Conservation (phyloP, 2,329 filamentous ascomycete genomes). For the Colletotrichum plurivorum region DNA sequence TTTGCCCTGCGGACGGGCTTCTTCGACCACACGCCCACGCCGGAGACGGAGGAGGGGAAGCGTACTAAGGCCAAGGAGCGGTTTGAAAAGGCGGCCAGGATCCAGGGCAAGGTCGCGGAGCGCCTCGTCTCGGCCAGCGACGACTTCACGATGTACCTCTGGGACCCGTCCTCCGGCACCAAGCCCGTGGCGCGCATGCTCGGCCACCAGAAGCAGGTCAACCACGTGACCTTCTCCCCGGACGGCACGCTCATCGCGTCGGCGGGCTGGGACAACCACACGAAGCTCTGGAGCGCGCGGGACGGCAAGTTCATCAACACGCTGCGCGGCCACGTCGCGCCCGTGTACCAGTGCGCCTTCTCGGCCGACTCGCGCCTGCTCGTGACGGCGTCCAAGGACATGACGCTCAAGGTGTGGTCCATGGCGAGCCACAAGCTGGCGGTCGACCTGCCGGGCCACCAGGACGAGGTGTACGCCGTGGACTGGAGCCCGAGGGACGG, state of each 20-base stretch:
- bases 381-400: slow-evolving; percentile 91
- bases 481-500: slow-evolving; percentile 93
- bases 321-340: slow-evolving; percentile 87
- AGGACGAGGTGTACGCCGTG: slow-evolving; percentile 93
- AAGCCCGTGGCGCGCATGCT: slow-evolving; percentile 91
- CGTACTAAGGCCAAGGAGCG: slow-evolving; percentile 81
- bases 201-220: slow-evolving; percentile 98
- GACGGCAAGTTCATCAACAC: slow-evolving; percentile 87
- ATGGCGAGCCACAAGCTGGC: slow-evolving; percentile 86
- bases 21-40: slow-evolving; percentile 84
- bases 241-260: slow-evolving; percentile 91
- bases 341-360: slow-evolving; percentile 94
- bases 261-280: slow-evolving; percentile 93
- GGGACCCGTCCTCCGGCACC: slow-evolving; percentile 83
- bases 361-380: slow-evolving; percentile 92
- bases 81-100: slow-evolving; percentile 87
- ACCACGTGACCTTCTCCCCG: slow-evolving; percentile 94
- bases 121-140: slow-evolving; percentile 91
- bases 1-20: slow-evolving; percentile 89
- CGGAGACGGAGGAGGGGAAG: slow-evolving; percentile 78
- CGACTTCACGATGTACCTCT: slow-evolving; percentile 96
- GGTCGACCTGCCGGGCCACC: slow-evolving; percentile 86
- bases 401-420: slow-evolving; percentile 95
- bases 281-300: slow-evolving; percentile 85
- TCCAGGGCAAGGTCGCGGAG: slow-evolving; percentile 84